Evolutionary conservation across 2,329 filamentous ascomycete species (phyloP), one percentile per base, ranked within the genome.

Genomic region (Aspergillus fumigatus): DNA sequence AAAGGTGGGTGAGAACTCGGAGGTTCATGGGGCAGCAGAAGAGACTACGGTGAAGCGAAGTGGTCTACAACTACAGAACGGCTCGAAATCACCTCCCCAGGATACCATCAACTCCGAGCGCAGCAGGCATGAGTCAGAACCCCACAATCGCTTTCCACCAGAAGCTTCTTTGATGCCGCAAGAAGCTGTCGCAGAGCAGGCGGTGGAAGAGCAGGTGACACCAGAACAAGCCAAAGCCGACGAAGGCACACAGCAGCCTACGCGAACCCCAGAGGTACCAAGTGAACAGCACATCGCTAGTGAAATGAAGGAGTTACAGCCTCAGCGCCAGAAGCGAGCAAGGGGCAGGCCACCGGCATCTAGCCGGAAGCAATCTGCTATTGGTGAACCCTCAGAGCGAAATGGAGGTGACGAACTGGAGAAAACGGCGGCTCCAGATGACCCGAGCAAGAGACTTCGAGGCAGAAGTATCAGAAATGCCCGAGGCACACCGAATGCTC

Each of bases 281-380:
- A 50, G 47, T n/a, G 25, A 27, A 26, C 50, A 29, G 49, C 38
- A 54, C 25, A 17, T 38, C 29, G 17, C 32, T 21, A 17, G 14
- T 11, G 54, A 53, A 43, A 11, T n/a, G 7, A 53, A 52, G 27
- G 29, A n/a, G 11, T 38, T 38, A 10, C 40, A 50, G 40, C 11
- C 53, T 17, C 57, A 52, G 19, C 52, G 43, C 10, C 51, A 52
- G 14, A 58, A 54, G 52, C 50, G 57, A 21, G 17, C 27, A 29
- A 52, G 58, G 29, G 53, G 51, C 35, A 55, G 59, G 40, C 56
- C 52, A 11, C 50, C 54, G 11, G 47, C 56, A 51, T 52, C 55
- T 48, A 23, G 41, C 7, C 50, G 51, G 32, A 40, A 49, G 45
- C 26, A 25, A 3, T 47, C 50, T 19, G 35, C 32, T n/a, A 49